A percentile compares a stretch with the other conserved stretches of the same genome.
phyloP scores from a whole-genome alignment of 306 rosid species.

The Oxytropis ochrocephala region DNA sequence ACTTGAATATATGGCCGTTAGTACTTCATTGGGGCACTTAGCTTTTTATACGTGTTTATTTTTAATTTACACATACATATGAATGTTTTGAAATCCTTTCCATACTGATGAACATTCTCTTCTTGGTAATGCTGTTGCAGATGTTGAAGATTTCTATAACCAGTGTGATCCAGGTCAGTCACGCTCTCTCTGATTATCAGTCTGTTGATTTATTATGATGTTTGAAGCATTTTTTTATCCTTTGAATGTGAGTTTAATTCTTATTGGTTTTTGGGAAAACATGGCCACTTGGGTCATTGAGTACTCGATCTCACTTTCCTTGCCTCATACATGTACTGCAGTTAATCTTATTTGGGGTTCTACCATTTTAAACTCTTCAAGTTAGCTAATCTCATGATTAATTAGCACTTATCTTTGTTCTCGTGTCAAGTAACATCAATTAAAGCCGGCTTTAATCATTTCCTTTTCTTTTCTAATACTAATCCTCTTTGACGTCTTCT shows the following conservation, averaged over 20 bases:
- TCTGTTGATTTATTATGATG: conserved; percentile 11
- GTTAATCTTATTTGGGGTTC: neutral
- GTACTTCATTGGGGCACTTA: neutral
- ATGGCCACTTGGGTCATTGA: neutral
- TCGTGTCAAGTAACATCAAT: neutral
- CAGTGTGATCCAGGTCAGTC: conserved; percentile 85
- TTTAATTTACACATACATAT: neutral
- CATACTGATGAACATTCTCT: conserved; percentile 23
- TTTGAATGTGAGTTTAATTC: neutral
- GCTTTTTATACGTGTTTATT: neutral
- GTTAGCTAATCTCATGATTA: neutral
- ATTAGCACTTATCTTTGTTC: neutral
- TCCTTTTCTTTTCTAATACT: neutral
- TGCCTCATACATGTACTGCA: neutral
- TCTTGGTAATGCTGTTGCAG: conserved; percentile 43
- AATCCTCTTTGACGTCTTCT: neutral
- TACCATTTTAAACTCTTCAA: neutral
- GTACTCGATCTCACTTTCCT: neutral
- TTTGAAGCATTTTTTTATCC: neutral
- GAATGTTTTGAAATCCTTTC: neutral
- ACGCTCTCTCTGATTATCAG: neutral
- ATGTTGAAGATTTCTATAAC: conserved; percentile 76
- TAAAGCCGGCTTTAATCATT: neutral
- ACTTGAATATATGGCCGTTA: neutral
- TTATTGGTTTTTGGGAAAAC: neutral